Evolutionary conservation across 345 rosid genomes (phyloP).

Genomic region (Eucalyptus decipiens): DNA sequence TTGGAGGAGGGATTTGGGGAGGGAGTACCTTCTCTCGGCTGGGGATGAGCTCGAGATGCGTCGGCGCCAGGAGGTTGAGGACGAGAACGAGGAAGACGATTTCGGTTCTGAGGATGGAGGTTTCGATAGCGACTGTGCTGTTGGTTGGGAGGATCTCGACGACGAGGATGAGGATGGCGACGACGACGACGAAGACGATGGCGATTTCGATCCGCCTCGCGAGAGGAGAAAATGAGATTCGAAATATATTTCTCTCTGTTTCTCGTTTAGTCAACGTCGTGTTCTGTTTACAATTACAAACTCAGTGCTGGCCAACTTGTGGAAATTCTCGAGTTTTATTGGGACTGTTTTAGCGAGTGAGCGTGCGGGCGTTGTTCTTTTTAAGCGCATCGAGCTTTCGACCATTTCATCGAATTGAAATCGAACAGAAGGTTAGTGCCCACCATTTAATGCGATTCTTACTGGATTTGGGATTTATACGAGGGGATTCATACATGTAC

Average conservation of each 20-base stretch:
- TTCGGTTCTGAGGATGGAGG: neutral
- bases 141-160: neutral
- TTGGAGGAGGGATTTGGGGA: neutral
- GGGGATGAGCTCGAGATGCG: neutral
- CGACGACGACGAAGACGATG: neutral
- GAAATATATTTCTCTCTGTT: neutral
- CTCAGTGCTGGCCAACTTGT: neutral
- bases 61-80: neutral
- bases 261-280: neutral
- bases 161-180: neutral
- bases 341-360: neutral
- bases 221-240: neutral
- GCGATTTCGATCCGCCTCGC: neutral
- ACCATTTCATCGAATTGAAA: neutral
- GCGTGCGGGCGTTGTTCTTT: neutral
- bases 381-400: neutral
- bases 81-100: neutral
- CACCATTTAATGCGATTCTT: neutral
- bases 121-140: neutral
- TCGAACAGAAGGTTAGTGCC: neutral
- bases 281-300: neutral
- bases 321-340: neutral
- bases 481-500: fast-evolving
- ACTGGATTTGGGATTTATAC: neutral
- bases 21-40: fast-evolving